Conservation (phyloP, 345 rosid genomes). For the Noccaea bulbosa region DNA sequence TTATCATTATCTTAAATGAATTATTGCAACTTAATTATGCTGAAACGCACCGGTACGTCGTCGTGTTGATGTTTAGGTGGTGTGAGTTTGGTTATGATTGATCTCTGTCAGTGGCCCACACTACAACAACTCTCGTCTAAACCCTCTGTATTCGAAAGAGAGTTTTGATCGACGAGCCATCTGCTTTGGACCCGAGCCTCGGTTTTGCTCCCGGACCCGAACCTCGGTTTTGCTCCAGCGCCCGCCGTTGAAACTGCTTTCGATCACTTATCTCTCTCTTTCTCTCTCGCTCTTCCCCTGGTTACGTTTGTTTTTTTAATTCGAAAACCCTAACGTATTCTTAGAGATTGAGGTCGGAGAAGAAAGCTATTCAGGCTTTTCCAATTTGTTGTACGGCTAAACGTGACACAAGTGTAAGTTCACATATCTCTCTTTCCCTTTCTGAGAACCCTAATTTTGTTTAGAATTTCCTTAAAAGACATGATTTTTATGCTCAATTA, state of each 20-base stretch:
- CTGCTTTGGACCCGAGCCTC: slow-evolving; percentile 38
- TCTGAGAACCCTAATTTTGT: slow-evolving; percentile 55
- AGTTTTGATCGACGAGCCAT: slow-evolving; percentile 26
- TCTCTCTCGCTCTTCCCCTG: slow-evolving; percentile 45
- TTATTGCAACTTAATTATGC: no score
- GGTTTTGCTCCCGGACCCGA: slow-evolving; percentile 41
- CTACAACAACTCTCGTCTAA: slow-evolving; percentile 25
- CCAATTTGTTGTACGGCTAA: slow-evolving; percentile 28
- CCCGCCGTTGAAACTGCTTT: slow-evolving; percentile 63
- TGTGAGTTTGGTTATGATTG: slow-evolving; percentile 39
- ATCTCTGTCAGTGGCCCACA: slow-evolving; percentile 35
- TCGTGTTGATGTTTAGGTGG: slow-evolving; percentile 30
- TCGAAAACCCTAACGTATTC: slow-evolving; percentile 49
- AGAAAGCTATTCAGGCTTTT: slow-evolving; percentile 38
- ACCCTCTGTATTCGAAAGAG: slow-evolving; percentile 7
- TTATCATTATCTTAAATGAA: no score
- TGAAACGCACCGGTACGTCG: neutral
- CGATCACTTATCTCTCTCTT: slow-evolving; percentile 45
- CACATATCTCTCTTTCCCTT: slow-evolving; percentile 26
- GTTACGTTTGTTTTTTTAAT: slow-evolving; percentile 31
- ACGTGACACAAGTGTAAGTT: slow-evolving; percentile 49
- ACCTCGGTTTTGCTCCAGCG: slow-evolving; percentile 51
- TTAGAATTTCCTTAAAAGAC: neutral
- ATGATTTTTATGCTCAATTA: neutral
- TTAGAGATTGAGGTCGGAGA: slow-evolving; percentile 30